Evolutionary conservation across 2,329 filamentous ascomycete species (phyloP).

Genomic region (Sporothrix sp.): DNA sequence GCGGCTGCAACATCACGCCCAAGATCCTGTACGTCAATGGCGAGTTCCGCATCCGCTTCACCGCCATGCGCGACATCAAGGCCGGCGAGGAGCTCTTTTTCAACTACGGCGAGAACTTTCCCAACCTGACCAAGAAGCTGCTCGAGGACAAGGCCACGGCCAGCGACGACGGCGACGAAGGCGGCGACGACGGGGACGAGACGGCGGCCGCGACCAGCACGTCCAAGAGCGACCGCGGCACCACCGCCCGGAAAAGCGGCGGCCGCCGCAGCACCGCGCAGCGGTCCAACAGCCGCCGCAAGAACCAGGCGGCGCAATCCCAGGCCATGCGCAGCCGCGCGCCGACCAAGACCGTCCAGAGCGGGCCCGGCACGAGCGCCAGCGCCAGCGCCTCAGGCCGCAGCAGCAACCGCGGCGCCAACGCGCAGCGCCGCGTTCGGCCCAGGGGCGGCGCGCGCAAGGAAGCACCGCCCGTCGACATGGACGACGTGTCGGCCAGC

Average conservation of each 20-base stretch:
- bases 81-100: conserved; percentile 73
- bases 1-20: conserved; percentile 52
- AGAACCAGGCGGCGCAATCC: neutral
- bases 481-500: neutral
- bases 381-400: neutral
- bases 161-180: too few relatives aligned
- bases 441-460: conserved; percentile 17
- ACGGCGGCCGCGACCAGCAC: neutral
- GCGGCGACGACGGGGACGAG: too few relatives aligned
- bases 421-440: neutral
- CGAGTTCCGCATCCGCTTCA: conserved; percentile 67
- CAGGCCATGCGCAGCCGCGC: conserved; percentile 3
- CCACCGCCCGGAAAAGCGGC: neutral
- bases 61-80: conserved; percentile 55
- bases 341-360: conserved; percentile 8
- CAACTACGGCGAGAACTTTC: conserved; percentile 64
- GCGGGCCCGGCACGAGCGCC: neutral
- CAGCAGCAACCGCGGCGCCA: neutral
- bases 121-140: conserved; percentile 47
- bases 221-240: neutral
- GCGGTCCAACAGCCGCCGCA: neutral
- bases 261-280: neutral
- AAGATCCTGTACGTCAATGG: conserved; percentile 64
- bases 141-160: conserved; percentile 32
- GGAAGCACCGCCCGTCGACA: conserved; percentile 15